Base-by-base conservation (phyloP, 192 early-diverging fungal species). In the Rhizoclosmatium sp. region DNA sequence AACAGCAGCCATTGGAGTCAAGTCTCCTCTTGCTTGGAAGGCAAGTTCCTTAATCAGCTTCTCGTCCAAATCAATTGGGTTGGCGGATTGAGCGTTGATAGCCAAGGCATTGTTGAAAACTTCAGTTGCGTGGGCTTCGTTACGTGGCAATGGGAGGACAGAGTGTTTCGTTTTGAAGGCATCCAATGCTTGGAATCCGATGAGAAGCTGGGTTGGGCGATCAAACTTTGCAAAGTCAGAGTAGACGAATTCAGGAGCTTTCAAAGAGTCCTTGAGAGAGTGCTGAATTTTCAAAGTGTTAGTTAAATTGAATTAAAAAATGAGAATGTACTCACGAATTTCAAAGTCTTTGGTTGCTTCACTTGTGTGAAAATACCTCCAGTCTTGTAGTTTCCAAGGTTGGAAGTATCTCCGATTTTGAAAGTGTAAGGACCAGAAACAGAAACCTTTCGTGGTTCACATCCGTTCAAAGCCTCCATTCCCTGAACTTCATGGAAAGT, bases 201-300 rank as follows among this genome's bases (percentile, higher is more conserved):
- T 75, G 72, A 98, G 96, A 4, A 97, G 88, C 84, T 97, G 95
- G 2, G 89, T 87, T 14, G 97, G 97, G n/a, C 96, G 91, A 79
- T 99, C 97, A 69, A 97, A 99, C 86, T 99, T 99, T 71, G 94
- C 96, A 86, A 93, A 98, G 88, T 99, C 98, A 47, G 96, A 93
- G 69, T 92, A 87, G 47, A 98, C 69, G 47, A 89, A 94, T 76
- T 97, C 95, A 44, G 98, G 98, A 39, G 87, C 87, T 44, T 89
- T 82, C 12, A 97, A 85, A 1, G 95, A 89, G 61, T 94, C 93
- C 40, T 85, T 87, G 69, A 97, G 86, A 9, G 94, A 86, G 71
- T 85, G 82, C 93, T 93, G 71, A 19, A 59, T 31, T 31, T 31
- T 31, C 31, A 31, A 48, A 48, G 7, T 23, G 31, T 31, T 41